Base-by-base conservation (phyloP, 2,329 filamentous ascomycete genomes). In the Cyanodermella asteris region DNA sequence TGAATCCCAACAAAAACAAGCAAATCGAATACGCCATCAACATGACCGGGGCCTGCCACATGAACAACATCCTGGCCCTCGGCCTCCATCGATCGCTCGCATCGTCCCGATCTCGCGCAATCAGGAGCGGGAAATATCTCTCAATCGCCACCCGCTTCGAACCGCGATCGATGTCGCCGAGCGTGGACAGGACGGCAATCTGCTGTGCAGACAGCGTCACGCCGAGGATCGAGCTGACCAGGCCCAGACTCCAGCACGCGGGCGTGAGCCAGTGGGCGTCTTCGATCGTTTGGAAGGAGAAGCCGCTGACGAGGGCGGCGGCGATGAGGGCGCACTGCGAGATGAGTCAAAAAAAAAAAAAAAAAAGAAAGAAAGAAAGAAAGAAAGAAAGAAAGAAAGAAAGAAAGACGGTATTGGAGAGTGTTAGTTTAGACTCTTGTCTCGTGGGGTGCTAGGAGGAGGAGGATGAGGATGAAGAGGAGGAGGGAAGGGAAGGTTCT, bases 271-370 rank as follows among this genome's bases (percentile, higher is more conserved):
- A 34, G 23, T 33, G 33, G 8, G 31, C 31, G 15, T 28, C 20
- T 5, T 28, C 16, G 5, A 15, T 24, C 16, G 4, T 25, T 31
- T 28, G 33, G 9, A 31, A 33, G 23, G 32, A 34, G 13, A 25
- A 30, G 11, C 31, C 31, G 11, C 32, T 34, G 4, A 27, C 24
- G 6, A 24, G 23, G 8, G 27, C 31, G 8, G 27, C 27, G 9
- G 31, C 31, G 4, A 34, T 12, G 10, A 34, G 24, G 11, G 31
- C 28, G 14, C 30, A 16, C 35, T 54, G 23, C 44, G 44, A n/a
- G 38, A 47, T 23, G 34, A 47, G 28, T 51, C 53, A 6, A 58
- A 53, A 34, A 64, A 63, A 45, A 57, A 56, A 38, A 55, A 51
- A 35, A 51, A 50, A 38, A 46, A 40, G 28, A 46, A n/a, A n/a